Evolutionary conservation across 2,329 filamentous ascomycete species (phyloP), one percentile per base, ranked within the genome.

Genomic region (Bipolaris zeicola): DNA sequence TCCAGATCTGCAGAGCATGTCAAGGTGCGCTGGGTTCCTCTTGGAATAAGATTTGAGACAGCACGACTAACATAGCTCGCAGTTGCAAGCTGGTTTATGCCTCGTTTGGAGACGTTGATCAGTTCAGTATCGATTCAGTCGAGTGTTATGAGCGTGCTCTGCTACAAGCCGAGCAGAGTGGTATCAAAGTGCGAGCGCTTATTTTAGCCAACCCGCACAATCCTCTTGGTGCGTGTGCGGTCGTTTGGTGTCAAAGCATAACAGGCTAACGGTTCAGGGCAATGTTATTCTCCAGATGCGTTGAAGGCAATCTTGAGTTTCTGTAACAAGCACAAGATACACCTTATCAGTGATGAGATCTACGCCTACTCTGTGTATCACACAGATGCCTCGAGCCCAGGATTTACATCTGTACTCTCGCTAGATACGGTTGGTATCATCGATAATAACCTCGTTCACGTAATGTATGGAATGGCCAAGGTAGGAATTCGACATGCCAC

Each of bases 281-380:
- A 46, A 45, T 68, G 64, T 44, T 68, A 83, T 80, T 57, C 74
- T 18, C 22, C 69, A 64, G 22, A 47, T 10, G 72, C 74, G 4
- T 59, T 84, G 7, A 57, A 78, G 0, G 72, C 70, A 6, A 68
- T 83, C 20, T 78, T 85, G 76, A 63, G 66, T 2, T 63, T 86
- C 31, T 86, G 83, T 61, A 72, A 82, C 50, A 76, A 77, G 52
- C 71, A 85, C 60, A 59, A 75, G 2, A 70, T 86, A 4, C 83
- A 87, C 61, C 71, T 87, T 36, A 78, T 87, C 67, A 81, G 79
- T 61, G 84, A 87, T 65, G 85, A 87, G 64, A 81, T 87, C 37
- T 87, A 87, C 63, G 85, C 83, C 1, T 65, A 84, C 4, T 85
- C 83, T 0, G 72, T 81, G 1, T 87, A 50, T 42, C 4, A 37